A percentile compares a stretch with the other conserved stretches of the same genome.
These are phyloP conservation scores for Russula lepida DNA, from an alignment of 768 basidiomycete species.

Conservation along the genomic window DNA sequence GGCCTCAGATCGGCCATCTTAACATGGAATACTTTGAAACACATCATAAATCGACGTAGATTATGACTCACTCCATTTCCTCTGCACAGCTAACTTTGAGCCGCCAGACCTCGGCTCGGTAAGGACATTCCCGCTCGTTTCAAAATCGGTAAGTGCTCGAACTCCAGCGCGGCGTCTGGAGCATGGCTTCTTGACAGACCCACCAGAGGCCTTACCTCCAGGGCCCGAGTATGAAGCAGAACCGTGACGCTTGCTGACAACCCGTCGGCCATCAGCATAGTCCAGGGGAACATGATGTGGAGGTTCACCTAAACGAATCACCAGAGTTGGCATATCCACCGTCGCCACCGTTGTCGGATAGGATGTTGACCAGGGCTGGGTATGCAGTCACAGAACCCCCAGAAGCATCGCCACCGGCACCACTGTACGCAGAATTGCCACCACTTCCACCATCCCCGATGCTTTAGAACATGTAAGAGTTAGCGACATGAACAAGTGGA, in stretches of 20 bases:
- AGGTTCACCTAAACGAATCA: constrained; percentile 7
- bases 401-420: constrained; percentile 14
- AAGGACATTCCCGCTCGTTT: background rate
- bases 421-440: constrained; percentile 2
- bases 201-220: constrained; percentile 14
- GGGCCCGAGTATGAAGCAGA: constrained; percentile 8
- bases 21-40: background rate
- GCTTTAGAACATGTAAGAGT: background rate
- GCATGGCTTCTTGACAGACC: constrained; percentile 4
- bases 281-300: background rate
- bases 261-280: background rate
- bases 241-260: background rate
- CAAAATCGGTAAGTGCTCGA: background rate
- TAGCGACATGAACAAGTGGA: background rate
- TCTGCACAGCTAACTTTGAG: background rate
- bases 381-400: constrained; percentile 14
- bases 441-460: background rate
- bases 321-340: constrained; percentile 9
- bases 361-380: constrained; percentile 26
- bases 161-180: background rate
- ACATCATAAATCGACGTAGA: background rate
- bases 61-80: constrained; percentile 3
- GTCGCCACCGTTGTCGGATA: constrained; percentile 27
- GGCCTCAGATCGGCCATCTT: constrained; percentile 6
- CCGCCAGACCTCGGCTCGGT: background rate